phyloP scores from a whole-genome alignment of 1,284 basidiomycete species.

The Heterobasidion irregulare region DNA sequence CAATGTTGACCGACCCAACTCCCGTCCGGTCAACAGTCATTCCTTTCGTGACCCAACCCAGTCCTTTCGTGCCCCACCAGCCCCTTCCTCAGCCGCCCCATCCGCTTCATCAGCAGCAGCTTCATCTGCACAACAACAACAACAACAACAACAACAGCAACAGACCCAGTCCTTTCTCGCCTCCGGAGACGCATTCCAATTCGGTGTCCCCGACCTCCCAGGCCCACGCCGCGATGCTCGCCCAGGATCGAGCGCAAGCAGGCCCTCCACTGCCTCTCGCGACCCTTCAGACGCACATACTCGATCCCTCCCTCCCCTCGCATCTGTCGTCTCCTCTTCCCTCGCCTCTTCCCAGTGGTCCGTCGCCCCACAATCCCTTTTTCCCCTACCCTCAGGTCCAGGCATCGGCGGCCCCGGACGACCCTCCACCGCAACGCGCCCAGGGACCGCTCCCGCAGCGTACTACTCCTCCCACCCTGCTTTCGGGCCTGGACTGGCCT shows the following conservation, averaged over 20 bases:
- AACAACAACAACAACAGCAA: conserved; percentile 18
- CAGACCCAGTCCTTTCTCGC: conserved; percentile 58
- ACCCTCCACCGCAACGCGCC: conserved; percentile 41
- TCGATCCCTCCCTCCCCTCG: conserved; percentile 60
- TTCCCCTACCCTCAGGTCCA: conserved; percentile 17
- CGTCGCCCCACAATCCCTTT: conserved; percentile 22
- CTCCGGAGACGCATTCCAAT: conserved; percentile 39
- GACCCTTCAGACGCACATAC: conserved; percentile 19
- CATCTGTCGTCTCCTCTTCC: conserved; percentile 63
- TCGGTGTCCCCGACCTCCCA: conserved; percentile 35
- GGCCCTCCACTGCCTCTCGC: conserved; percentile 32
- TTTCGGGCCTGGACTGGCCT: conserved; percentile 32
- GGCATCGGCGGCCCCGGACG: conserved; percentile 24
- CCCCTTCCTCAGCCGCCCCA: conserved; percentile 36
- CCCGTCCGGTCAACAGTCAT: conserved; percentile 27
- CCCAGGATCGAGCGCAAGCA: conserved; percentile 38
- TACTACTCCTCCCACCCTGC: conserved; percentile 33
- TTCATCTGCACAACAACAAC: conserved; percentile 31
- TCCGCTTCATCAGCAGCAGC: conserved; percentile 14
- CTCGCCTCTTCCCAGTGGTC: conserved; percentile 37
- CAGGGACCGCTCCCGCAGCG: conserved; percentile 57
- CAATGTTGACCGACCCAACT: conserved; percentile 26
- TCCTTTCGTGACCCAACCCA: conserved; percentile 61
- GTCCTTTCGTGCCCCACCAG: conserved; percentile 47
- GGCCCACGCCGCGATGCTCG: conserved; percentile 21